Percentiles rank a stretch among this genome's conserved stretches.
phyloP scores from a whole-genome alignment of 192 early-diverging fungal genomes.

The Backusella macrospora region DNA sequence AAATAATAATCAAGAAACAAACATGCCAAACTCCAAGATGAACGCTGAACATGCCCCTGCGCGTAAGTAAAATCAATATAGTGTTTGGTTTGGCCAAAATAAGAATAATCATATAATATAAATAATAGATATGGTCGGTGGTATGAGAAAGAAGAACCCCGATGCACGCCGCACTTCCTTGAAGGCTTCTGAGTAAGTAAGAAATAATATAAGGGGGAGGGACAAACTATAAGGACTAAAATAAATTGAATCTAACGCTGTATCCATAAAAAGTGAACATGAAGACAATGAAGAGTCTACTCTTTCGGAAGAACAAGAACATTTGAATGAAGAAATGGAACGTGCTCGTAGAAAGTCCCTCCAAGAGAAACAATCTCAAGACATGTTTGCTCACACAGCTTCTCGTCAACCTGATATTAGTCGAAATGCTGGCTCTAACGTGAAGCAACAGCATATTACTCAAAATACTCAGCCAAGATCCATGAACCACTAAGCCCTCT shows the following conservation, averaged over 20 bases:
- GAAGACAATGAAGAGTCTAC: background rate
- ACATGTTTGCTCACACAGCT: slow-evolving; percentile 13
- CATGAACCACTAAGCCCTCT: slow-evolving; percentile 17
- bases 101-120: background rate
- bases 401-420: slow-evolving; percentile 13
- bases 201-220: background rate
- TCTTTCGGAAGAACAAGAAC: slow-evolving; percentile 9
- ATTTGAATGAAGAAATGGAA: slow-evolving; percentile 10
- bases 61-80: background rate
- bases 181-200: slow-evolving; percentile 4
- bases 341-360: background rate
- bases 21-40: background rate
- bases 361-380: slow-evolving; percentile 15
- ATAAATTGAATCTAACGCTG: background rate
- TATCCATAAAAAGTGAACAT: background rate
- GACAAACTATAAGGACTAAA: background rate
- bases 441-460: slow-evolving; percentile 2
- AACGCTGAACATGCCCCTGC: background rate
- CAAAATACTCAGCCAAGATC: slow-evolving; percentile 8
- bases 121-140: slow-evolving; percentile 15
- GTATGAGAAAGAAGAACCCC: slow-evolving; percentile 12
- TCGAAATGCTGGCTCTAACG: slow-evolving; percentile 15
- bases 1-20: background rate
- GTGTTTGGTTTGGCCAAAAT: background rate
- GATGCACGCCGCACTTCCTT: slow-evolving; percentile 11